Conservation (phyloP, 2,329 filamentous ascomycete species). For the Alternaria arbusti region DNA sequence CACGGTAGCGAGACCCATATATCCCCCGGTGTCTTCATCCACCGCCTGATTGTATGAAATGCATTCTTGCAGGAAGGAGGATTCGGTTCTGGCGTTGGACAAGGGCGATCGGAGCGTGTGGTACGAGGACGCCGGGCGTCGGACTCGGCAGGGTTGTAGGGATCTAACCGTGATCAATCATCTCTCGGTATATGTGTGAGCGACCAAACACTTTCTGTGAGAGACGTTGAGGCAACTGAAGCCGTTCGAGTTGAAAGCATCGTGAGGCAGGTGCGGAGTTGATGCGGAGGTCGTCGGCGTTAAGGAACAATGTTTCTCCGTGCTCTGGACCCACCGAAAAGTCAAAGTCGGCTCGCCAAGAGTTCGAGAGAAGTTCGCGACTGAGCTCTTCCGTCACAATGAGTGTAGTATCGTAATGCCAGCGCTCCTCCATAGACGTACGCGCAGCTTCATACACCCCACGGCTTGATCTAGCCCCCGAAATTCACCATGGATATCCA, state of each 20-base stretch:
- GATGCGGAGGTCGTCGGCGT: slow-evolving; percentile 11
- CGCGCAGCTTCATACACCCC: slow-evolving; percentile 8
- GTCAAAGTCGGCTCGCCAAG: slow-evolving; percentile 21
- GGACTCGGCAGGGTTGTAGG: not conserved
- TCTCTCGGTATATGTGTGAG: not conserved
- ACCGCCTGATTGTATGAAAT: not conserved
- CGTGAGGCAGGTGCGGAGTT: slow-evolving; percentile 5
- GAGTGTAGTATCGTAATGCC: slow-evolving; percentile 17
- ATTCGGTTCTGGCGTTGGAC: not conserved
- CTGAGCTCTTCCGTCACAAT: slow-evolving; percentile 8
- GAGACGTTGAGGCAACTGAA: not conserved
- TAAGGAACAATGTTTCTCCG: slow-evolving; percentile 11
- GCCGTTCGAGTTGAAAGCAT: not conserved
- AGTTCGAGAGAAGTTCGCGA: slow-evolving; percentile 22
- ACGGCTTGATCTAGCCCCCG: not conserved
- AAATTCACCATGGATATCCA: slow-evolving; percentile 81
- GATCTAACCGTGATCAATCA: not conserved
- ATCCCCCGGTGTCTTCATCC: not conserved
- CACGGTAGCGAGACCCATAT: not conserved
- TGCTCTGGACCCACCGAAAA: slow-evolving; percentile 22
- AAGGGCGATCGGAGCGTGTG: not conserved
- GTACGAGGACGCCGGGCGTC: not conserved
- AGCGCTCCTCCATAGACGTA: slow-evolving; percentile 21
- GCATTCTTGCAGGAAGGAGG: not conserved
- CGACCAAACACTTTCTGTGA: not conserved